Percentiles rank a stretch among this genome's conserved stretches.
phyloP scores from a whole-genome alignment of 1,284 basidiomycete species.

The Microbotryum saponariae region DNA sequence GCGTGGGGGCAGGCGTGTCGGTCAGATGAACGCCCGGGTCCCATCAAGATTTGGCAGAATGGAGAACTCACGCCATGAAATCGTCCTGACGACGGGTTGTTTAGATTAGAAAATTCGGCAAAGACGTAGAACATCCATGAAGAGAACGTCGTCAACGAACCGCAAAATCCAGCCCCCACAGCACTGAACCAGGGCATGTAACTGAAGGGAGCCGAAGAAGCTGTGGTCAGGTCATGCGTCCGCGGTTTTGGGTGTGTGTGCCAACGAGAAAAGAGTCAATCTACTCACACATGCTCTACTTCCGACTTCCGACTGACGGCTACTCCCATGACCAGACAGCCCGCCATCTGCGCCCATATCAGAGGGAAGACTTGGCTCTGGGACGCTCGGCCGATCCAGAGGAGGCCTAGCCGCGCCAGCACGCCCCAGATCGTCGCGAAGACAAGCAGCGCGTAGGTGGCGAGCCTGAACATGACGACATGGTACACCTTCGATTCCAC shows the following conservation, averaged over 20 bases:
- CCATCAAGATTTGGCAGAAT: background rate
- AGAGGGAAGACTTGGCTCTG: slow-evolving; percentile 72
- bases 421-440: slow-evolving; percentile 43
- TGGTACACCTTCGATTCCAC: slow-evolving; percentile 30
- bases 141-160: slow-evolving; percentile 92
- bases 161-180: slow-evolving; percentile 88
- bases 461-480: slow-evolving; percentile 27
- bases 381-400: slow-evolving; percentile 52
- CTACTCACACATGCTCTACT: slow-evolving; percentile 62
- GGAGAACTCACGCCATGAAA: slow-evolving; percentile 63
- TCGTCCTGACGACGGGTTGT: slow-evolving; percentile 54
- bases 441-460: slow-evolving; percentile 37
- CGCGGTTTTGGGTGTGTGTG: too few relatives aligned
- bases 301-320: slow-evolving; percentile 60
- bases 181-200: slow-evolving; percentile 82
- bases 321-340: slow-evolving; percentile 88
- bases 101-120: slow-evolving; percentile 69
- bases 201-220: slow-evolving; percentile 44
- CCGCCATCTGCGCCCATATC: slow-evolving; percentile 77
- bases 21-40: background rate
- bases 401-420: slow-evolving; percentile 41
- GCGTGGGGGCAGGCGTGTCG: too few relatives aligned
- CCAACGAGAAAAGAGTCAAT: too few relatives aligned
- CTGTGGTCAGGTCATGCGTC: background rate
- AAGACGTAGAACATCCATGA: slow-evolving; percentile 89